These are phyloP conservation scores for Parietichytrium sp. DNA, from an alignment of 108 stramenopile species.

Conservation along the genomic window DNA sequence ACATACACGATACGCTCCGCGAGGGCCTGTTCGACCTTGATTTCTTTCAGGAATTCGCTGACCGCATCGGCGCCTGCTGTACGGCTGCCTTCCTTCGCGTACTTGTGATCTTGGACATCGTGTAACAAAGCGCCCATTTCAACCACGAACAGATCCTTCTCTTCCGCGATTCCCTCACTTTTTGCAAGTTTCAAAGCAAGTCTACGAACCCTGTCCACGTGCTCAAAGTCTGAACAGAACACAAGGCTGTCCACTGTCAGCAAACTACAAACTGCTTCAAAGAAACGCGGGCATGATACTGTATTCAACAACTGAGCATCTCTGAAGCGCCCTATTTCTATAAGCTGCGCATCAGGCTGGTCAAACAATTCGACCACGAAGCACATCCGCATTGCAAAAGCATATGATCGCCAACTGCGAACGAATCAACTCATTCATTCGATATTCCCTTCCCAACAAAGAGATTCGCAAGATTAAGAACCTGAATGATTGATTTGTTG, in stretches of 20 bases:
- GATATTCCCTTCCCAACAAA: no score
- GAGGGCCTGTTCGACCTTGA: not conserved
- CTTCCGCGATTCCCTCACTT: not conserved
- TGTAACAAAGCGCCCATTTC: conserved; percentile 37
- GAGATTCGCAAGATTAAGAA: no score
- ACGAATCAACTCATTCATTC: not conserved
- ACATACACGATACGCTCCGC: not conserved
- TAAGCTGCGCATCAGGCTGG: not conserved
- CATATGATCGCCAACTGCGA: not conserved
- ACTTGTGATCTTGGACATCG: conserved; percentile 43
- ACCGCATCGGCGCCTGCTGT: conserved; percentile 17
- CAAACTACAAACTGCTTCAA: no score
- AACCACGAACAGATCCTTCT: conserved; percentile 14
- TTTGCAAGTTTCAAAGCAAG: conserved; percentile 13
- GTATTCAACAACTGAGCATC: no score
- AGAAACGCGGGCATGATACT: no score
- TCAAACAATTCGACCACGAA: not conserved
- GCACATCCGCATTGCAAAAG: not conserved
- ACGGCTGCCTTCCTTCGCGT: conserved; percentile 29
- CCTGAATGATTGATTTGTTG: no score
- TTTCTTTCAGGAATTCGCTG: not conserved
- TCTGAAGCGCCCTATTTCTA: no score
- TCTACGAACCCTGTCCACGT: conserved; percentile 43
- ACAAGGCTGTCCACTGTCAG: no score
- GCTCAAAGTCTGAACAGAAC: conserved; percentile 38